These are phyloP conservation scores for Eucalyptus marginata DNA, from an alignment of 345 rosid genomes.

Conservation along the genomic window DNA sequence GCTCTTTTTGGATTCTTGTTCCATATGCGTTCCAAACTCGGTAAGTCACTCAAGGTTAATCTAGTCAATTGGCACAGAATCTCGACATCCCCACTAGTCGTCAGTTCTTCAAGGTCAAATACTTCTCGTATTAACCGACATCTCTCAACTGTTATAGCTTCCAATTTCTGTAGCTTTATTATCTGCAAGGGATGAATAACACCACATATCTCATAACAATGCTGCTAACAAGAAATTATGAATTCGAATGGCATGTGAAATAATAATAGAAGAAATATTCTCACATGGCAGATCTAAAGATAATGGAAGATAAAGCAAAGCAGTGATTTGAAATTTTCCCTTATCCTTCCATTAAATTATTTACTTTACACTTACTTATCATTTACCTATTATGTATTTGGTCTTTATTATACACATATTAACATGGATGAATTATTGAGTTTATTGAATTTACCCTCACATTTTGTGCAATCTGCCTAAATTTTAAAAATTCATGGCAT, in stretches of 20 bases:
- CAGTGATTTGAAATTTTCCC: neutral
- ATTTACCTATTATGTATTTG: neutral
- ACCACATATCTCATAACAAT: neutral
- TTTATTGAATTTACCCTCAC: too few species aligned
- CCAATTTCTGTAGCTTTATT: neutral
- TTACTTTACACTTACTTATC: neutral
- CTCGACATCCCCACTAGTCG: accelerated
- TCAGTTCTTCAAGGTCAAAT: neutral
- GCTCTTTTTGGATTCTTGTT: neutral
- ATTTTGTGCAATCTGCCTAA: too few species aligned
- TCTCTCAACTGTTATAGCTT: neutral
- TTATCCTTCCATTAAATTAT: accelerated
- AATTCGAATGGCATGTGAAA: neutral
- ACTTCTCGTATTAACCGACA: neutral
- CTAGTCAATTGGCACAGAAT: neutral
- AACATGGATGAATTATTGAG: accelerated
- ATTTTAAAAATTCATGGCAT: too few species aligned
- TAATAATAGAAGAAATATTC: neutral
- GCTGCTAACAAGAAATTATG: accelerated
- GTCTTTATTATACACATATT: too few species aligned
- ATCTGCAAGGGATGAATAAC: neutral
- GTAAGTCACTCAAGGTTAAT: neutral
- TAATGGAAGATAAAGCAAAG: neutral
- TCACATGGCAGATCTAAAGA: accelerated
- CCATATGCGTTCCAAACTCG: neutral